Evolutionary conservation across 805 yeast genomes (phyloP).

Genomic region (Saccharomycopsis sp.): DNA sequence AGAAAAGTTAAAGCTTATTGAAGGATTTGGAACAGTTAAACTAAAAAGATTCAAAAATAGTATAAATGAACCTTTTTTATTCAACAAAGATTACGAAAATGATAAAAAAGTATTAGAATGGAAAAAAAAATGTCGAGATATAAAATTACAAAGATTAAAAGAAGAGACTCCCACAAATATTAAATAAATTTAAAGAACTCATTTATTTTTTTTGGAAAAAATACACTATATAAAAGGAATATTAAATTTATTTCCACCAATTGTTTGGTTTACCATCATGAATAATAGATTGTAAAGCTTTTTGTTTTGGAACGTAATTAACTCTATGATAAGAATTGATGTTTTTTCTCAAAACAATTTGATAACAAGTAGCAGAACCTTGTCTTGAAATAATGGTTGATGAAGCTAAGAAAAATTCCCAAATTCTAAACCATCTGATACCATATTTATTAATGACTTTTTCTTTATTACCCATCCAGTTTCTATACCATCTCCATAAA

Average conservation of each 20-base stretch:
- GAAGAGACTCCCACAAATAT: not conserved
- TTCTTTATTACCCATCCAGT: conserved; percentile 82
- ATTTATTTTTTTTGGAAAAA: not conserved
- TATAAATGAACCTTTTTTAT: conserved; percentile 41
- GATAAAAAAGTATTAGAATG: not conserved
- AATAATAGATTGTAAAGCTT: conserved; percentile 55
- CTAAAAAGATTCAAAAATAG: conserved; percentile 29
- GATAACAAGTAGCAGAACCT: conserved; percentile 88
- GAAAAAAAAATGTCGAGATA: conserved; percentile 21
- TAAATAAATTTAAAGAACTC: not conserved
- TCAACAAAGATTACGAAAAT: conserved; percentile 28
- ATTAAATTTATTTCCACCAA: conserved; percentile 14
- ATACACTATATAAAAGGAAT: too few relatives aligned
- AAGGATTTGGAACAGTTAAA: conserved; percentile 41
- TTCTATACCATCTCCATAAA: conserved; percentile 88
- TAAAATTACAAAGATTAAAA: conserved; percentile 2
- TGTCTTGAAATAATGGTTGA: conserved; percentile 84
- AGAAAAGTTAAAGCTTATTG: conserved; percentile 26
- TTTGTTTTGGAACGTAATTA: conserved; percentile 69
- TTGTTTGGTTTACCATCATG: conserved; percentile 30
- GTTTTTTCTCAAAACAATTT: conserved; percentile 84
- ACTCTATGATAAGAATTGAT: conserved; percentile 75
- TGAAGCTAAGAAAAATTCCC: conserved; percentile 83
- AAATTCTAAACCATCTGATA: conserved; percentile 80
- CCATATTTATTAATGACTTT: conserved; percentile 73